These are phyloP conservation scores for Quercus suber DNA, from an alignment of 306 rosid genomes.

Conservation along the genomic window DNA sequence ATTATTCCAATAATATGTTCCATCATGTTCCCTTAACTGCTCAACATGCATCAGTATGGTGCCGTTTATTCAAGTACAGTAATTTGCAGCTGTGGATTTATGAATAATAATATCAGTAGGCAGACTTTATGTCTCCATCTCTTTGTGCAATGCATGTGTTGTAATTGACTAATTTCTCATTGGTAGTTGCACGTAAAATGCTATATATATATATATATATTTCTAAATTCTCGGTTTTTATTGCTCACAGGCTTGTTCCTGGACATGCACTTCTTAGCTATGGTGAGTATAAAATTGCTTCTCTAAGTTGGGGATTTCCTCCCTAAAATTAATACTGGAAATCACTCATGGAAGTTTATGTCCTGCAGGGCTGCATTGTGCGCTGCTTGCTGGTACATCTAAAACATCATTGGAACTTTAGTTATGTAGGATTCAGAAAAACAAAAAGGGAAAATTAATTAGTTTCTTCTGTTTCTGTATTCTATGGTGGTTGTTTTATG, in stretches of 20 bases:
- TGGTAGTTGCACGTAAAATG: background rate
- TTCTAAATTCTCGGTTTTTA: slow-evolving; percentile 20
- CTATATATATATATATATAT: background rate
- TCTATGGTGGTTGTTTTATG: background rate
- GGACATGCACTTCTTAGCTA: slow-evolving; percentile 81
- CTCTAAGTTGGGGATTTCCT: slow-evolving; percentile 17
- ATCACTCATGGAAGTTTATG: slow-evolving; percentile 18
- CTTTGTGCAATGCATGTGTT: slow-evolving; percentile 11
- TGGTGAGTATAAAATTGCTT: slow-evolving; percentile 44
- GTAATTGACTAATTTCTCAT: slow-evolving; percentile 11
- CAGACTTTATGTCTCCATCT: background rate
- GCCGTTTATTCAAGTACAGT: slow-evolving; percentile 10
- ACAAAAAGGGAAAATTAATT: background rate
- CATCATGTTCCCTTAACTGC: slow-evolving; percentile 1
- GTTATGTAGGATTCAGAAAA: background rate
- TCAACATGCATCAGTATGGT: slow-evolving; percentile 8
- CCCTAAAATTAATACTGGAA: slow-evolving; percentile 21
- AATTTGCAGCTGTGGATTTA: slow-evolving; percentile 2
- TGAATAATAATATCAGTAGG: background rate
- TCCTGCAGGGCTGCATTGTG: slow-evolving; percentile 90
- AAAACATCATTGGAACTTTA: slow-evolving; percentile 16
- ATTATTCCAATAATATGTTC: background rate
- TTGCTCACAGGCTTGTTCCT: slow-evolving; percentile 69
- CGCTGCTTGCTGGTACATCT: slow-evolving; percentile 76
- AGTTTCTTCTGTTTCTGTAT: slow-evolving; percentile 6